Conservation (phyloP, 164 flowering plant species). For the Macadamia integrifolia region DNA sequence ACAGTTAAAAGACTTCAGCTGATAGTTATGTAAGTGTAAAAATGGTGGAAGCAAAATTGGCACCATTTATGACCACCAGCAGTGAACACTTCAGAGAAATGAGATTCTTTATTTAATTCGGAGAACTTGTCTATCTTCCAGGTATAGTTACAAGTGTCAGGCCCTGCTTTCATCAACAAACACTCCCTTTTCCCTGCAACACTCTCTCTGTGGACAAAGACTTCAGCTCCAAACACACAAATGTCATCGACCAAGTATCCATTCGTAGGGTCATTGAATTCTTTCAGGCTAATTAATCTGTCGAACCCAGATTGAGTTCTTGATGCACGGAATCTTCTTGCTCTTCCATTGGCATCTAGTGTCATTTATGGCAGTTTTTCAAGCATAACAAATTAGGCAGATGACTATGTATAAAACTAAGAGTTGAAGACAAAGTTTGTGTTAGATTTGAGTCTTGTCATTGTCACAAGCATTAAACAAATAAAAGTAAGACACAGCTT, state of each 20-base stretch:
- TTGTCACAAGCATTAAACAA: too few species aligned
- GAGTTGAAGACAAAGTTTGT: too few species aligned
- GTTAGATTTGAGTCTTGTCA: too few species aligned
- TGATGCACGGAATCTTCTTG: background rate
- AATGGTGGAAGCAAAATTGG: background rate
- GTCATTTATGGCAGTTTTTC: too few species aligned
- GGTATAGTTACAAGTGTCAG: background rate
- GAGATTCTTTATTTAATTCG: background rate
- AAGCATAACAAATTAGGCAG: too few species aligned
- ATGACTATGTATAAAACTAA: too few species aligned
- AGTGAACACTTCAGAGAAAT: background rate
- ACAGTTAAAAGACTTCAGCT: background rate
- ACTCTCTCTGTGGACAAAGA: background rate
- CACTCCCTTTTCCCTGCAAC: background rate
- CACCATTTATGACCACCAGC: background rate
- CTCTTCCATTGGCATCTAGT: background rate
- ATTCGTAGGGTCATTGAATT: background rate
- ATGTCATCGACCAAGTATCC: background rate
- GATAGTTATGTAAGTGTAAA: background rate
- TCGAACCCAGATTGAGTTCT: background rate
- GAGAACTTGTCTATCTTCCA: background rate
- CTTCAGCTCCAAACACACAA: background rate
- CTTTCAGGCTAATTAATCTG: background rate
- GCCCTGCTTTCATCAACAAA: background rate
- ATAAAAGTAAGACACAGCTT: too few species aligned